Conservation (phyloP, 306 rosid genomes). For the Gastrolobium villosum region DNA sequence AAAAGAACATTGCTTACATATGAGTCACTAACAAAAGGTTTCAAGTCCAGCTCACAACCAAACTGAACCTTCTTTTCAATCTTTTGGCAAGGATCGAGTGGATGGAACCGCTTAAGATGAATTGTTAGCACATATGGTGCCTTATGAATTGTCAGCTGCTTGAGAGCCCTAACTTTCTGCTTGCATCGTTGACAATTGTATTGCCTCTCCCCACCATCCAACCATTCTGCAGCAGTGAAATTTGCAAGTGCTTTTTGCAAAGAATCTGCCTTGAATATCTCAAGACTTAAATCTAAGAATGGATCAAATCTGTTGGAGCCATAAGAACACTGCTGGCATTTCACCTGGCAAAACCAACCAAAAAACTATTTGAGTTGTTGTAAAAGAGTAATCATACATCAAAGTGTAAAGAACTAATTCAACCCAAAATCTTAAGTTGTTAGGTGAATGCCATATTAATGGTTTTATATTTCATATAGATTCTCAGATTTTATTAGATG, state of each 20-base stretch:
- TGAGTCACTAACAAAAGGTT: conserved; percentile 90
- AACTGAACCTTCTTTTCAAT: conserved; percentile 86
- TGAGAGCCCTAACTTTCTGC: conserved; percentile 90
- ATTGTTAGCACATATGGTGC: conserved; percentile 90
- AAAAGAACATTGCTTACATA: conserved; percentile 58
- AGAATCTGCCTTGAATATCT: conserved; percentile 88
- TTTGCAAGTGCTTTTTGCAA: conserved; percentile 81
- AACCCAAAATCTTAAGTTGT: too few species aligned
- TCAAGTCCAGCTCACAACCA: conserved; percentile 73
- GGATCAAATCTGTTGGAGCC: conserved; percentile 95
- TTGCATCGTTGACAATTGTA: conserved; percentile 94
- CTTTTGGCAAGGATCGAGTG: conserved; percentile 79
- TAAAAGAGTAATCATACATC: neutral
- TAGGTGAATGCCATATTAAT: too few species aligned
- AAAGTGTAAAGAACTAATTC: neutral
- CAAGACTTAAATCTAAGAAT: conserved; percentile 94
- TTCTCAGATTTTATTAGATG: conserved; percentile 1
- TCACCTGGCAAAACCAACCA: conserved; percentile 74
- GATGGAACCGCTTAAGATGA: conserved; percentile 89
- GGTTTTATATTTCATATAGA: neutral
- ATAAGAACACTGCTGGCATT: conserved; percentile 83
- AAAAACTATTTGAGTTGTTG: neutral
- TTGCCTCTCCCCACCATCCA: conserved; percentile 95
- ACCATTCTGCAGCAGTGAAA: conserved; percentile 84
- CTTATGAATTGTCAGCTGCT: conserved; percentile 90